Conservation (phyloP, 176 grass and related monocot species). For the Typha latifolia region DNA sequence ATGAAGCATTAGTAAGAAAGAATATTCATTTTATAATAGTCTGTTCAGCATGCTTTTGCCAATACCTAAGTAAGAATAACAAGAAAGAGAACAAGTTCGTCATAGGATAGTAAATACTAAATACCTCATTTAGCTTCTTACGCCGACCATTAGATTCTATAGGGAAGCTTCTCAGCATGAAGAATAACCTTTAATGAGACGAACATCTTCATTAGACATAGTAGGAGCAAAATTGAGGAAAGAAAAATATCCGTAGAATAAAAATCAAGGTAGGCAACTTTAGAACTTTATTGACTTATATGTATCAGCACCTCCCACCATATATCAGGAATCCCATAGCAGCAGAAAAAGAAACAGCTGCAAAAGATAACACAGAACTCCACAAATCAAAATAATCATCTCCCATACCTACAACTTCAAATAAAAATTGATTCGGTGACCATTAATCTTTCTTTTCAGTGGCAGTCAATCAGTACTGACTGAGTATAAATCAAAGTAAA, state of each 20-base stretch:
- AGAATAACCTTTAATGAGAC: constrained; percentile 21
- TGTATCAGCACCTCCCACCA: constrained; percentile 7
- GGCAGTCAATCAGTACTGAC: too few species aligned
- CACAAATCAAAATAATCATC: not conserved
- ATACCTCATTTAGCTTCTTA: constrained; percentile 27
- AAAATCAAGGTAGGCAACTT: not conserved
- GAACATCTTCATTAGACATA: not conserved
- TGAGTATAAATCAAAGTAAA: too few species aligned
- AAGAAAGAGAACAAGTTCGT: not conserved
- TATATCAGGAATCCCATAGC: constrained; percentile 10
- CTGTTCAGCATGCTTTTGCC: not conserved
- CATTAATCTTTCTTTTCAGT: too few species aligned
- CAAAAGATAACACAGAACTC: not conserved
- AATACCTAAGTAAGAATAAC: not conserved
- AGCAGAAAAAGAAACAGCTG: constrained; percentile 8
- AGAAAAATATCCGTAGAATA: not conserved
- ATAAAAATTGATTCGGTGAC: not conserved
- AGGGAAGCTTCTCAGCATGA: constrained; percentile 19
- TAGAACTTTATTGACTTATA: not conserved
- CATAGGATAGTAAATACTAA: constrained; percentile 1
- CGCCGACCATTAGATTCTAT: constrained; percentile 24
- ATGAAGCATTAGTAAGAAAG: not conserved
- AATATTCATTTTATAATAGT: not conserved
- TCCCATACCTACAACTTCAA: not conserved
- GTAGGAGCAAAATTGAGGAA: not conserved